These are phyloP conservation scores for Phlyctochytrium arcticum DNA, from an alignment of 192 early-diverging fungal species.

Conservation along the genomic window DNA sequence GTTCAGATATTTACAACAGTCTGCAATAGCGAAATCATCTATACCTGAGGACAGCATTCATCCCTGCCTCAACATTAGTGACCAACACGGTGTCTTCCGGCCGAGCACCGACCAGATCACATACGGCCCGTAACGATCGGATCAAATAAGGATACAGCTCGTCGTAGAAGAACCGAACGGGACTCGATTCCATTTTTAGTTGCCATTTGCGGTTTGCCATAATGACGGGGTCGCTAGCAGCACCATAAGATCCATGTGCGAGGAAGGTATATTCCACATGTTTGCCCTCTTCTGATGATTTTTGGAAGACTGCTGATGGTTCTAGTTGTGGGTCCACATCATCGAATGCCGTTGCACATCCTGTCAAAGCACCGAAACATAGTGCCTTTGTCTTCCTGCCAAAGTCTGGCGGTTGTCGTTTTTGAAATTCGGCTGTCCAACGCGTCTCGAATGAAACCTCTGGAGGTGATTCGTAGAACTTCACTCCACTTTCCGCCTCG, in stretches of 20 bases:
- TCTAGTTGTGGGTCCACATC: not conserved
- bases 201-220: conserved; percentile 15
- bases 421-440: not conserved
- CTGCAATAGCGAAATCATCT: no score
- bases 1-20: no score
- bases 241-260: conserved; percentile 40
- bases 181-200: conserved; percentile 26
- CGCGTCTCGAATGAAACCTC: not conserved
- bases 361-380: not conserved
- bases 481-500: not conserved
- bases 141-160: conserved; percentile 30
- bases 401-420: not conserved
- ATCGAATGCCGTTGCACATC: not conserved
- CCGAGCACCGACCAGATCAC: conserved; percentile 10
- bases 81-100: conserved; percentile 27
- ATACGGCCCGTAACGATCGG: conserved; percentile 16
- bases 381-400: not conserved
- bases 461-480: not conserved
- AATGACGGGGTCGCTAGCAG: not conserved
- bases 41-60: conserved; percentile 27
- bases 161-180: conserved; percentile 36
- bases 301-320: no score
- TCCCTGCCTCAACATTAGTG: conserved; percentile 39
- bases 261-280: conserved; percentile 20
- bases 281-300: not conserved